Evolutionary conservation across 805 yeast genomes (phyloP), one percentile per base, ranked within the genome.

Genomic region (Suhomyces sp.): DNA sequence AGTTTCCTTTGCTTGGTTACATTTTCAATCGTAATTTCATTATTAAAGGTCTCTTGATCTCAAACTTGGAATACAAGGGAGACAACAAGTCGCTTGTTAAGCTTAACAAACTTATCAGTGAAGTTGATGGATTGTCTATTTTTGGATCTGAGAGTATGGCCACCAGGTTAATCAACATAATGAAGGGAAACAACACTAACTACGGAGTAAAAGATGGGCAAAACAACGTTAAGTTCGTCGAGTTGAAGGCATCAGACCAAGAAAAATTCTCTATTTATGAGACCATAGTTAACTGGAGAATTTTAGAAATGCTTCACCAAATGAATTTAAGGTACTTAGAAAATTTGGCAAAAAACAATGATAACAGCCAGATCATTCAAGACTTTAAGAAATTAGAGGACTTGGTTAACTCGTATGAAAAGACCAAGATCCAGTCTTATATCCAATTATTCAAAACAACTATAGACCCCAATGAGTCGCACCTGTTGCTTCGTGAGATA

Each of bases 261-360:
- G 33, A 29, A 46, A 47, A n/a, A 15, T 48, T 10, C 61, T 38
- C 68, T 50, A 59, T 65, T 31, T 74, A 66, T 53, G 65, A 59
- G 1, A 52, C 70, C 3, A 38, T 74, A 2, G 59, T 64, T n/a
- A 57, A 63, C 36, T 74, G 77, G 77, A 67, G 78, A 58, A 47
- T 73, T 5, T 54, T 72, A 50, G 76, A 69, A 41, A 60, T 74
- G 12, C 55, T 68, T 13, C 65, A 71, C 52, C 67, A 69, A 53
- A 60, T 74, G 49, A 72, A 66, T 49, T 50, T 66, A 22, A 57
- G 54, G n/a, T 72, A 67, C 49, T 62, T 73, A 54, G 60, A 60
- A 19, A 15, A 48, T 49, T 15, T 57, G 6, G 54, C 51, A n/a
- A 33, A 54, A 12, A 51, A 57, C 26, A 38, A 55, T 5, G 57